These are phyloP conservation scores for Triangularia verruculosa DNA, from an alignment of 2,329 filamentous ascomycete genomes.

Conservation along the genomic window DNA sequence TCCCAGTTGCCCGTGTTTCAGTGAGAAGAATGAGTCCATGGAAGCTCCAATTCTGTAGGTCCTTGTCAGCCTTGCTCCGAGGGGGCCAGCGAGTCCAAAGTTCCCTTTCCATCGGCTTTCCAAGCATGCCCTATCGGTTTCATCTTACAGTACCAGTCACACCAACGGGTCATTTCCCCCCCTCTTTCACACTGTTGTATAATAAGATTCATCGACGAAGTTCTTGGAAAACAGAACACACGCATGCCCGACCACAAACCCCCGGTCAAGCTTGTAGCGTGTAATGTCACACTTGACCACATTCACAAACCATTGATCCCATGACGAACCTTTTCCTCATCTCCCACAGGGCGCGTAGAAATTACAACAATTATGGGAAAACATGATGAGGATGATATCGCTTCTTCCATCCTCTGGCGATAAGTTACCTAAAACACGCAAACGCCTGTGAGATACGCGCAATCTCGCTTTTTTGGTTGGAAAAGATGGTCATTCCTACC, in stretches of 20 bases:
- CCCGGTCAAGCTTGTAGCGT: neutral
- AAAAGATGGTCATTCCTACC: neutral
- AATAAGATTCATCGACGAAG: neutral
- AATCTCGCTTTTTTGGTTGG: neutral
- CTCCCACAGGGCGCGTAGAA: neutral
- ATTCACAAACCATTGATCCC: neutral
- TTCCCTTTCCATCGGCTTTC: neutral
- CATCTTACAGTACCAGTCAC: slow-evolving; percentile 1
- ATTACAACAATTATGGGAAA: neutral
- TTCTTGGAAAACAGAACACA: neutral
- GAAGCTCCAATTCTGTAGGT: neutral
- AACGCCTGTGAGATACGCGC: neutral
- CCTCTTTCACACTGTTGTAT: too few species aligned
- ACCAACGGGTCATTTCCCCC: neutral
- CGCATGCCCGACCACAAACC: neutral
- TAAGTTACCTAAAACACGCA: neutral
- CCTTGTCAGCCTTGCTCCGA: neutral
- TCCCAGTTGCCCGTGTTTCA: neutral
- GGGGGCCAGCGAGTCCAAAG: too few species aligned
- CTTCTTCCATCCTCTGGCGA: neutral
- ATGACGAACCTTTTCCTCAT: neutral
- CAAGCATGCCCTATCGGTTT: neutral
- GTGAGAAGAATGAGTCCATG: neutral
- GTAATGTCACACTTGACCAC: neutral
- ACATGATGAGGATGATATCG: neutral